Percentiles rank a stretch among this genome's conserved stretches.
Conservation (phyloP, 495 filamentous ascomycete genomes). For the Staphylotrichum tortipilum region DNA sequence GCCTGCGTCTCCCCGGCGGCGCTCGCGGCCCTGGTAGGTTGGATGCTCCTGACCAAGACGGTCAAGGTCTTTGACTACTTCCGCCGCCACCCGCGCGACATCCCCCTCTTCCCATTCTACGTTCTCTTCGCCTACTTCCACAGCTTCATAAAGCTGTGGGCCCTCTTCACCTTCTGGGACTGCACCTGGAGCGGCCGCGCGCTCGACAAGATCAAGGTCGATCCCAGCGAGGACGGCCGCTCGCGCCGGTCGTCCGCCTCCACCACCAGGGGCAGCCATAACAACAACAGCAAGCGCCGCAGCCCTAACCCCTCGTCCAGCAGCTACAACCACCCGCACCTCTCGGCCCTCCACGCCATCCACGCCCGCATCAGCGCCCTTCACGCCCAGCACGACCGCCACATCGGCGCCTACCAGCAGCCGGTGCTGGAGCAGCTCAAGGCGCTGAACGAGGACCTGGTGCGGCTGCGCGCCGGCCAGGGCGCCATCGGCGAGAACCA, state of each 20-base stretch:
- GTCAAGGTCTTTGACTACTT: slow-evolving; percentile 55
- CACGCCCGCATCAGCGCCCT: neutral
- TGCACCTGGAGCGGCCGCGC: slow-evolving; percentile 23
- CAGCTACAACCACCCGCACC: neutral
- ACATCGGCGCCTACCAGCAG: neutral
- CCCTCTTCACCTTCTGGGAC: slow-evolving; percentile 44
- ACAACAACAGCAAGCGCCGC: neutral
- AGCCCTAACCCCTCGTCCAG: neutral
- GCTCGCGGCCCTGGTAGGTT: slow-evolving; percentile 24
- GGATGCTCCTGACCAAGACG: slow-evolving; percentile 45
- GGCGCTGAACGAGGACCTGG: neutral
- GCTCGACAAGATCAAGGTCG: slow-evolving; percentile 4
- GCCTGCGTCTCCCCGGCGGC: neutral
- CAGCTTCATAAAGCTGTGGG: slow-evolving; percentile 54
- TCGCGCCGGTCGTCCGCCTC: too few species aligned
- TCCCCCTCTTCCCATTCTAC: slow-evolving; percentile 45
- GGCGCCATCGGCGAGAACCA: neutral
- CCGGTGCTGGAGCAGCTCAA: neutral
- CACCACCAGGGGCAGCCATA: neutral
- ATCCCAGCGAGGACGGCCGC: too few species aligned
- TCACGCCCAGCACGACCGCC: neutral
- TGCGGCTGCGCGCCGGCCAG: neutral
- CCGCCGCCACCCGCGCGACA: slow-evolving; percentile 47
- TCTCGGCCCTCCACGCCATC: neutral
- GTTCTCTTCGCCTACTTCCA: slow-evolving; percentile 55